Evolutionary conservation across 768 basidiomycete genomes (phyloP).

Genomic region (Mycena olivaceomarginata): DNA sequence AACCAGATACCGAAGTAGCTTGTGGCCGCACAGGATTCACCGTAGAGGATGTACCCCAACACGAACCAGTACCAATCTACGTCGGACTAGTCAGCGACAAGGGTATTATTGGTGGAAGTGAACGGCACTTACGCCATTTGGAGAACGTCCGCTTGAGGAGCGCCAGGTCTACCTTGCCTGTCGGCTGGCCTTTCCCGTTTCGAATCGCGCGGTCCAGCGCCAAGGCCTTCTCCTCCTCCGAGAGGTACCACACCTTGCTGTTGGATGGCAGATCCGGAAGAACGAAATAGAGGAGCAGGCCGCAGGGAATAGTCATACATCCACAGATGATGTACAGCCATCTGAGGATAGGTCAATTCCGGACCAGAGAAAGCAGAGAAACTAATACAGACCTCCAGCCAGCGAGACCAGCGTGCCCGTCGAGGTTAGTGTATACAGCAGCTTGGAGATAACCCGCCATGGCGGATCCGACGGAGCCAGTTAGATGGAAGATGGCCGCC

Average conservation of each 20-base stretch:
- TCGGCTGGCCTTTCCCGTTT: slow-evolving; percentile 46
- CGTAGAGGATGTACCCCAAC: slow-evolving; percentile 50
- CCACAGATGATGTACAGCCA: slow-evolving; percentile 53
- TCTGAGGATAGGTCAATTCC: slow-evolving; percentile 13
- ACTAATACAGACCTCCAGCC: slow-evolving; percentile 46
- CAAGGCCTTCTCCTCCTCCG: slow-evolving; percentile 47
- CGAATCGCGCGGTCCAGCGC: slow-evolving; percentile 46
- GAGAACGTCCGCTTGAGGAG: slow-evolving; percentile 47
- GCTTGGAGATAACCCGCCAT: slow-evolving; percentile 52
- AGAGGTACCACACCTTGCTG: slow-evolving; percentile 50
- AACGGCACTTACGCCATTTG: slow-evolving; percentile 42
- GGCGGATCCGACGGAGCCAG: slow-evolving; percentile 49
- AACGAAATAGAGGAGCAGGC: slow-evolving; percentile 44
- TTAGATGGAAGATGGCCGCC: slow-evolving; percentile 51
- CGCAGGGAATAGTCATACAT: slow-evolving; percentile 51
- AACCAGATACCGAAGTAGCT: slow-evolving; percentile 51
- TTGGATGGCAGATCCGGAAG: slow-evolving; percentile 51
- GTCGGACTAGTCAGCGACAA: not conserved
- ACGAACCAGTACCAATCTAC: slow-evolving; percentile 51
- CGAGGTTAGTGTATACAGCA: slow-evolving; percentile 47
- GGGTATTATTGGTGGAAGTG: not conserved
- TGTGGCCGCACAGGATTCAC: slow-evolving; percentile 45
- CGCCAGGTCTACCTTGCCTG: slow-evolving; percentile 44
- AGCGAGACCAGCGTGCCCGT: slow-evolving; percentile 47
- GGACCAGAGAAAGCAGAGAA: not conserved